phyloP scores from a whole-genome alignment of 2,329 filamentous ascomycete genomes.

The Colletotrichum abscissum region DNA sequence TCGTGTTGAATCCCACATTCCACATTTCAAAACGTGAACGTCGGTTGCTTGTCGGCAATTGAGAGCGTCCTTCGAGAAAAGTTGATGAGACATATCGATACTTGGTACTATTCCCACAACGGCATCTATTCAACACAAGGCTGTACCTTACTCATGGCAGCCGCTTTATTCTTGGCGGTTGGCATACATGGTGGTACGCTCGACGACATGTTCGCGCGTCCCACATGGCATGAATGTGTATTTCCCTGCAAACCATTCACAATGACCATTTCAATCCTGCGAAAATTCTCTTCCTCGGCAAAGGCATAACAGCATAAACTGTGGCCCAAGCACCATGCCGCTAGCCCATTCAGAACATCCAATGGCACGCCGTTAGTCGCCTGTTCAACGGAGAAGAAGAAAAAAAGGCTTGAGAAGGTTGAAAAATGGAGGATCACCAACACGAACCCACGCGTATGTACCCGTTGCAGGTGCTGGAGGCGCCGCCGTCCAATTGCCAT shows the following conservation, averaged over 20 bases:
- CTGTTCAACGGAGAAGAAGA: conserved; percentile 1
- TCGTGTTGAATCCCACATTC: background rate
- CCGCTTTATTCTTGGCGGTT: background rate
- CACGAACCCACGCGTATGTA: conserved; percentile 15
- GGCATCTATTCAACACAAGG: background rate
- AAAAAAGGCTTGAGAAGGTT: background rate
- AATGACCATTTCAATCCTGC: background rate
- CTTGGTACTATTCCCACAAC: background rate
- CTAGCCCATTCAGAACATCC: background rate
- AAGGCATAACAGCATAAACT: conserved; percentile 11
- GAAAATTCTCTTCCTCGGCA: background rate
- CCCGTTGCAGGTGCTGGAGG: conserved; percentile 17
- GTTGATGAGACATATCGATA: background rate
- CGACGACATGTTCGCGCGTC: background rate
- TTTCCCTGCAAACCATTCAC: background rate
- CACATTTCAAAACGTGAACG: background rate
- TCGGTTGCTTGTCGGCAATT: conserved; percentile 5
- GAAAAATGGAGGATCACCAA: conserved; percentile 24
- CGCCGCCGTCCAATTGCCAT: conserved; percentile 24
- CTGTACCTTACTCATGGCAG: background rate
- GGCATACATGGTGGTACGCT: background rate
- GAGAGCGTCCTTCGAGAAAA: background rate
- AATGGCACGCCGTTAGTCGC: background rate
- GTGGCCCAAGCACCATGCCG: background rate
- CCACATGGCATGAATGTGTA: conserved; percentile 14